Conservation (phyloP, 352 stramenopile species). For the Phytopythium vexans region DNA sequence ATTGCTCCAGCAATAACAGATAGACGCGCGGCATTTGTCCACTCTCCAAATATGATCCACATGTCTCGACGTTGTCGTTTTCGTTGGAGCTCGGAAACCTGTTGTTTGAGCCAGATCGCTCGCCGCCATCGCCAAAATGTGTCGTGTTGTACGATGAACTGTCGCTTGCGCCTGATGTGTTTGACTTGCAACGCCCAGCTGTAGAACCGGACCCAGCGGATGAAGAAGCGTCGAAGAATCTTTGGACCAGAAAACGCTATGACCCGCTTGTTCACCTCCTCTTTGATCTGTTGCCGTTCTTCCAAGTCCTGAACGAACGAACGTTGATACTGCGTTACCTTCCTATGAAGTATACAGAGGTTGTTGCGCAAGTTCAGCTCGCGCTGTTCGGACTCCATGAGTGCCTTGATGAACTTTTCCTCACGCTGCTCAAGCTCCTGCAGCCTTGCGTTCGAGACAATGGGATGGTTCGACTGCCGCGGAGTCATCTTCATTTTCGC, state of each 20-base stretch:
- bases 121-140: constrained; percentile 62
- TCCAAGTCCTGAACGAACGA: constrained; percentile 31
- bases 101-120: constrained; percentile 46
- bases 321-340: constrained; percentile 41
- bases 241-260: constrained; percentile 43
- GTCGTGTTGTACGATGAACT: constrained; percentile 55
- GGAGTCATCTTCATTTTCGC: too few species aligned
- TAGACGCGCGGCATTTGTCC: constrained; percentile 54
- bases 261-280: constrained; percentile 41
- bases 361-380: constrained; percentile 66
- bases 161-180: constrained; percentile 39
- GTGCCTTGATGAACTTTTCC: constrained; percentile 66
- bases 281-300: constrained; percentile 53
- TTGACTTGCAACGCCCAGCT: constrained; percentile 44
- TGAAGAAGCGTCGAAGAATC: constrained; percentile 54
- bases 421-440: constrained; percentile 64
- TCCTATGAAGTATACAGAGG: constrained; percentile 34
- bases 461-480: too few species aligned
- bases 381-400: constrained; percentile 78
- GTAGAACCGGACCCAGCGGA: constrained; percentile 54
- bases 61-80: constrained; percentile 20
- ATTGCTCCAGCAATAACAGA: constrained; percentile 43
- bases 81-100: constrained; percentile 23
- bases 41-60: constrained; percentile 41
- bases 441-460: constrained; percentile 11